Conservation (phyloP, 2,329 filamentous ascomycete genomes). For the Cladobotryum protrusum region DNA sequence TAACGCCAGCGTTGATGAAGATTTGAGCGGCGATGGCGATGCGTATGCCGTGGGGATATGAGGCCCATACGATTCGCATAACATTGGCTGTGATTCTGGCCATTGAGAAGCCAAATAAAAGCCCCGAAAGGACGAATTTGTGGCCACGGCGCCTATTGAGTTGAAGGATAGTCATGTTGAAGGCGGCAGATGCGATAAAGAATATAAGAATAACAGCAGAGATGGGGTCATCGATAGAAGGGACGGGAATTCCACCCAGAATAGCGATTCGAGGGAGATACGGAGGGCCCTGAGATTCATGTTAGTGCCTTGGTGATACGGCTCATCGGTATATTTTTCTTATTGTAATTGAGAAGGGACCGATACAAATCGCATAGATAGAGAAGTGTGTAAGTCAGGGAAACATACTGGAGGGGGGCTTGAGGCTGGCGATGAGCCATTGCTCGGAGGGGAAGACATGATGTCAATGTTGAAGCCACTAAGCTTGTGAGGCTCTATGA, state of each 20-base stretch:
- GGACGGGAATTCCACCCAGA: conserved; percentile 53
- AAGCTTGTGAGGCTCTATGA: not conserved
- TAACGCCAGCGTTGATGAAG: conserved; percentile 66
- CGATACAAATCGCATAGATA: not conserved
- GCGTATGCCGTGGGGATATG: conserved; percentile 30
- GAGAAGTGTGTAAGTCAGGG: not conserved
- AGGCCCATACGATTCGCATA: conserved; percentile 49
- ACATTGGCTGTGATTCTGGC: conserved; percentile 46
- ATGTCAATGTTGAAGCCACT: too few species aligned
- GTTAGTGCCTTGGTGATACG: conserved; percentile 10
- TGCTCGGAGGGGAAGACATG: not conserved
- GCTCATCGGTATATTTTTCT: not conserved
- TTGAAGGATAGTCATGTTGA: conserved; percentile 54
- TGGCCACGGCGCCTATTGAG: conserved; percentile 42
- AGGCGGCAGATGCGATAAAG: conserved; percentile 46
- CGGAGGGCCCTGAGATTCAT: conserved; percentile 26
- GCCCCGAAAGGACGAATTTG: conserved; percentile 54
- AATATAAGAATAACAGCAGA: conserved; percentile 55
- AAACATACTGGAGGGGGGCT: not conserved
- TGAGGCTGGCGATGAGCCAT: not conserved
- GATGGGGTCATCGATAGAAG: conserved; percentile 57
- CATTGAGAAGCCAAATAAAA: conserved; percentile 54
- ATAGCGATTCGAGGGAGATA: conserved; percentile 38
- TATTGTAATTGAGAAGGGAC: too few species aligned
- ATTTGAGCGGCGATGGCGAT: conserved; percentile 57